Evolutionary conservation across 1,139 yeast genomes (phyloP).

Genomic region (Yamadazyma dendronema): DNA sequence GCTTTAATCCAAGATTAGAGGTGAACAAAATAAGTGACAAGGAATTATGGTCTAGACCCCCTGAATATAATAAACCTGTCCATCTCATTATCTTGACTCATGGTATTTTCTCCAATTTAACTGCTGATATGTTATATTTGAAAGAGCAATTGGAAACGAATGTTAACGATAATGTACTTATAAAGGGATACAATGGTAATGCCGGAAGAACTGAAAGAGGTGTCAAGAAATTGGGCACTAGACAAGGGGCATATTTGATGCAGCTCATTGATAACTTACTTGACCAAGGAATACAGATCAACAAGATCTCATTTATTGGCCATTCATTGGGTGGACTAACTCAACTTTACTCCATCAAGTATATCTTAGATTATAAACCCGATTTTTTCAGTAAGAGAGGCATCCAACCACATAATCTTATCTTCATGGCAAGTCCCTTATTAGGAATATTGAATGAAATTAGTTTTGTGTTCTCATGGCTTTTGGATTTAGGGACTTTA

Average conservation of each 20-base stretch:
- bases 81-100: constrained; percentile 82
- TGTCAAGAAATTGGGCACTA: constrained; percentile 73
- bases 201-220: constrained; percentile 91
- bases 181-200: constrained; percentile 79
- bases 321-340: constrained; percentile 92
- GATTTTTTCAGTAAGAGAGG: constrained; percentile 57
- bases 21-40: constrained; percentile 56
- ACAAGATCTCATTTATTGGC: constrained; percentile 78
- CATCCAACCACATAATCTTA: constrained; percentile 63
- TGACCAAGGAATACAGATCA: constrained; percentile 33
- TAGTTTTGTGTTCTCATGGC: constrained; percentile 80
- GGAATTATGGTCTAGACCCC: constrained; percentile 68
- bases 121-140: constrained; percentile 84
- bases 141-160: constrained; percentile 72
- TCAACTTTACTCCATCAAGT: constrained; percentile 88
- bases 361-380: constrained; percentile 51
- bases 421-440: constrained; percentile 83
- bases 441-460: constrained; percentile 82
- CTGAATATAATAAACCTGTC: constrained; percentile 44
- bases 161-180: constrained; percentile 64
- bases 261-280: constrained; percentile 42
- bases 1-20: constrained; percentile 21
- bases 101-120: constrained; percentile 85
- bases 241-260: constrained; percentile 71
- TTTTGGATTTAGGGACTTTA: constrained; percentile 80